Evolutionary conservation across 176 grass and related monocot species (phyloP), one percentile per base, ranked within the genome.

Genomic region (Coix lacrymajobi): DNA sequence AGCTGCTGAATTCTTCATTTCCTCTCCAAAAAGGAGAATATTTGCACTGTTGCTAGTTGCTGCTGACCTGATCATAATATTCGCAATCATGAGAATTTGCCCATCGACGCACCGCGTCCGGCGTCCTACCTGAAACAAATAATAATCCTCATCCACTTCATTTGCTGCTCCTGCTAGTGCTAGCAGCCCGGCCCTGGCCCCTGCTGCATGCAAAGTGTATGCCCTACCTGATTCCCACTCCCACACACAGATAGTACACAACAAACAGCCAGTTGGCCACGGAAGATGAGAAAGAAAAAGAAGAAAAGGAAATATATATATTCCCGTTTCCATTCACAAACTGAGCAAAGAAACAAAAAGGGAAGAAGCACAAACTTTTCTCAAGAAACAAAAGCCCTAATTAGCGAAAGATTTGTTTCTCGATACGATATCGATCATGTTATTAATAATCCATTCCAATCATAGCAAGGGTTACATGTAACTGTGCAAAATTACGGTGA

Each of bases 301-400:
- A 51, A 4, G 33, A 78, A 65, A 76, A 62, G 56, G 0, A 71
- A 46, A 45, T n/a, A 51, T 52, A 51, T 52, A 84, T 91, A 84
- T 94, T 84, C 92, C 63, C 67, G 84, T 84, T 89, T 91, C 83
- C 83, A 89, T 84, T 86, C 44, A n/a, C 46, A 51, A n/a, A 62
- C 26, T 29, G 11, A 15, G 73, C 78, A 48, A 63, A 37, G 39
- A 83, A 83, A 58, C 28, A 49, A 79, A 77, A 66, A 17, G 24
- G 28, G 61, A 85, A 26, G 56, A 74, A 73, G 85, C 79, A 84
- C 69, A 61, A 91, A 29, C 82, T 84, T 84, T 87, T 89, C 57
- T 58, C 68, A 45, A 73, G 73, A 61, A 76, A 66, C 51, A 84
- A 94, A 83, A 85, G 38, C 40, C 37, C n/a, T n/a, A n/a, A n/a